phyloP scores from a whole-genome alignment of 2,329 filamentous ascomycete genomes.

The Ophiosphaerella herpotricha region DNA sequence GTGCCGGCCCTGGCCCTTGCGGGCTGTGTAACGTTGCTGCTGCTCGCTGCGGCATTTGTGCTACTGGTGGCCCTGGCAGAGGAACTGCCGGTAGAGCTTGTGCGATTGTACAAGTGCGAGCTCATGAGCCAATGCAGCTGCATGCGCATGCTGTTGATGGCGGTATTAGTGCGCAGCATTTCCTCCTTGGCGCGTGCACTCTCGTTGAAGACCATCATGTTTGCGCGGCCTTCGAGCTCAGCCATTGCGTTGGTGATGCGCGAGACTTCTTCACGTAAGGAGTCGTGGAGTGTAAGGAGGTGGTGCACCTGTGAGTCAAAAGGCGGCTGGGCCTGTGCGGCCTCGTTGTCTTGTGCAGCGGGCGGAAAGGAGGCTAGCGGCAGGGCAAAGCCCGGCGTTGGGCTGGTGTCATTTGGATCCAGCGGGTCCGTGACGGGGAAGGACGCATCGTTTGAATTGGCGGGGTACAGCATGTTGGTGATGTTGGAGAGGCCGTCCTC shows the following conservation, averaged over 20 bases:
- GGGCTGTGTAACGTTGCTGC: constrained; percentile 33
- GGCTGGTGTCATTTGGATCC: constrained; percentile 39
- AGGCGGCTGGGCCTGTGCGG: constrained; percentile 37
- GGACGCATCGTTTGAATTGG: constrained; percentile 36
- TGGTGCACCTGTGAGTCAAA: constrained; percentile 59
- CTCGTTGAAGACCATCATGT: constrained; percentile 67
- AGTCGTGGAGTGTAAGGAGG: constrained; percentile 64
- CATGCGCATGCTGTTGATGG: constrained; percentile 62
- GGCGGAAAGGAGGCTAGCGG: constrained; percentile 42
- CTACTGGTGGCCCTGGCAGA: constrained; percentile 29
- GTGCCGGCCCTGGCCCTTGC: constrained; percentile 24
- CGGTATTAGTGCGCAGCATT: constrained; percentile 64
- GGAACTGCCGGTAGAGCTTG: constrained; percentile 29
- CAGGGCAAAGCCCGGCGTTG: constrained; percentile 40
- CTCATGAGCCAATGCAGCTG: constrained; percentile 68
- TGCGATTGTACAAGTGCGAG: constrained; percentile 55
- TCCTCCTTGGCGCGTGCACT: constrained; percentile 65
- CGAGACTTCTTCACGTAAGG: constrained; percentile 62
- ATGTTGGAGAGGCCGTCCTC: constrained; percentile 51
- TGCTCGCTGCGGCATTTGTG: constrained; percentile 24
- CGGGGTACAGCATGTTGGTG: constrained; percentile 48
- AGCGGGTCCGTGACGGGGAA: constrained; percentile 40
- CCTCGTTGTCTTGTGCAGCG: constrained; percentile 28
- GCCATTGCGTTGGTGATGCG: constrained; percentile 60
- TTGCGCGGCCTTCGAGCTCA: constrained; percentile 64